These are phyloP conservation scores for Fagopyrum esculentum DNA, from an alignment of 148 eudicot genomes.

Conservation along the genomic window DNA sequence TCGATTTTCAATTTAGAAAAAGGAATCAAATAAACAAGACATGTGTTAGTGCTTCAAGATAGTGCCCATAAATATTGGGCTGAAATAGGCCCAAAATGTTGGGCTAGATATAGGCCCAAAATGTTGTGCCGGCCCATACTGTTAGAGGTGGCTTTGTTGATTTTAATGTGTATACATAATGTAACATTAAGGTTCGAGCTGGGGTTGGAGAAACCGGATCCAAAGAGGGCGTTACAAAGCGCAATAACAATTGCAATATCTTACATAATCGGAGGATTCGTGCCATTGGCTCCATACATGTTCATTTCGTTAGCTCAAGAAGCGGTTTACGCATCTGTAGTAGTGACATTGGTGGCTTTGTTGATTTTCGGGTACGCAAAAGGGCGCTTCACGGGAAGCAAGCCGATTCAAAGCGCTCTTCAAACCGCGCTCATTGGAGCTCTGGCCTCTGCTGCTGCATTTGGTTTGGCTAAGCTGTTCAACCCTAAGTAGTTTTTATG, in stretches of 20 bases:
- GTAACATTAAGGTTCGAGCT: conserved; percentile 71
- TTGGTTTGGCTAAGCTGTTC: conserved; percentile 82
- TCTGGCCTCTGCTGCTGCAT: conserved; percentile 91
- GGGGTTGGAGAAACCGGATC: conserved; percentile 94
- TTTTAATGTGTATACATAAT: background rate
- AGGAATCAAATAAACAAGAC: no score
- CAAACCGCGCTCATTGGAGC: conserved; percentile 89
- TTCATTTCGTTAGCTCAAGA: conserved; percentile 50
- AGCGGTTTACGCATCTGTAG: conserved; percentile 60
- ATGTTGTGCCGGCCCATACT: no score
- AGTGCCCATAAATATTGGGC: no score
- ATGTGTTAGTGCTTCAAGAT: no score
- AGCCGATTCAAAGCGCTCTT: conserved; percentile 57
- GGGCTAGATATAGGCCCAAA: no score
- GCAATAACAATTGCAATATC: conserved; percentile 80
- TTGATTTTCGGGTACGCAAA: conserved; percentile 80
- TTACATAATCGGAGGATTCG: conserved; percentile 74
- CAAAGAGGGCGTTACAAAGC: conserved; percentile 80
- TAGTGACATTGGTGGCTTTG: conserved; percentile 58
- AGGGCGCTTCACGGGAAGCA: conserved; percentile 67
- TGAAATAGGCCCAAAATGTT: no score
- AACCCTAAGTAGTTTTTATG: conserved; percentile 20
- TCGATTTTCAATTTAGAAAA: no score
- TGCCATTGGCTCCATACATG: conserved; percentile 74
- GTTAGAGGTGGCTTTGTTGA: no score